Conservation (phyloP, 441 rosid species). For the Viola pubescens region DNA sequence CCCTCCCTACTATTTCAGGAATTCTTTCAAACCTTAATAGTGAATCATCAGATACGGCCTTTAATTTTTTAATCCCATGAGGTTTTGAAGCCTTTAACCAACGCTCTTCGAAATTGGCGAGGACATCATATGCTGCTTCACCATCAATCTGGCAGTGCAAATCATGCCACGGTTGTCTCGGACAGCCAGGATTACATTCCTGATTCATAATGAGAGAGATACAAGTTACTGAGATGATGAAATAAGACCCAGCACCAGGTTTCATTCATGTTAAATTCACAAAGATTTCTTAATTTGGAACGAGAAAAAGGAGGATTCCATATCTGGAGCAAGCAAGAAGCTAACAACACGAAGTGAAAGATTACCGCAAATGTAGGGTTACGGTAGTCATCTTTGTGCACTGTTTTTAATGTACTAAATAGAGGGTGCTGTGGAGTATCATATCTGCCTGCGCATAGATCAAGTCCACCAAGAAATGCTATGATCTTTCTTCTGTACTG, state of each 20-base stretch:
- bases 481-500: slow-evolving; percentile 55
- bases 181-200: slow-evolving; percentile 53
- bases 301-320: neutral
- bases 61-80: slow-evolving; percentile 46
- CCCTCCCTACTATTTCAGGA: slow-evolving; percentile 59
- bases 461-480: slow-evolving; percentile 97
- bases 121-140: slow-evolving; percentile 95
- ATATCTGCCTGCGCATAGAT: slow-evolving; percentile 80
- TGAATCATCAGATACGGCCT: slow-evolving; percentile 67
- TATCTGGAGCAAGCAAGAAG: slow-evolving; percentile 1
- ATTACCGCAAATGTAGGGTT: slow-evolving; percentile 81
- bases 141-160: slow-evolving; percentile 85
- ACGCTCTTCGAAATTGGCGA: slow-evolving; percentile 85
- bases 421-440: slow-evolving; percentile 84
- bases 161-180: slow-evolving; percentile 98
- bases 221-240: neutral
- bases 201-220: slow-evolving; percentile 20
- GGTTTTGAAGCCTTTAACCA: slow-evolving; percentile 84
- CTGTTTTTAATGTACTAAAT: slow-evolving; percentile 57
- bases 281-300: too few relatives aligned
- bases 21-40: slow-evolving; percentile 72
- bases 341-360: neutral
- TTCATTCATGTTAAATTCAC: too few relatives aligned
- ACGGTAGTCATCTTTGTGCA: slow-evolving; percentile 74
- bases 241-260: too few relatives aligned